Evolutionary conservation across 1,139 yeast genomes (phyloP), one percentile per base, ranked within the genome.

Genomic region (Debaryomyces robertsiae): DNA sequence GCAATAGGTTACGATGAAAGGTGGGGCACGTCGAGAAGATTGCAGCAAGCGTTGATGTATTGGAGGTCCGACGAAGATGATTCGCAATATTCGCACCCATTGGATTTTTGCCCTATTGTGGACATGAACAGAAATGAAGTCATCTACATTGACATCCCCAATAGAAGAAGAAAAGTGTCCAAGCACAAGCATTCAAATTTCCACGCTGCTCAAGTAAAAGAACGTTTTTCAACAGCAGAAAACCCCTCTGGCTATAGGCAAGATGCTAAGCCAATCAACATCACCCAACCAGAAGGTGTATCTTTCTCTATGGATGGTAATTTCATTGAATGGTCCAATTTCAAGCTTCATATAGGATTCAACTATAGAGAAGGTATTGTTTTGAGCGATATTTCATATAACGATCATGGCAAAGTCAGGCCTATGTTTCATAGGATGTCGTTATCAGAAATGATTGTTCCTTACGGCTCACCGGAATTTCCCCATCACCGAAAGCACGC

Each of bases 401-500:
- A 84, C 53, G 93, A 84, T 60, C 87, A 81, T 51, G 90, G 90
- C 36, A 75, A 75, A 30, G 81, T 73, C 37, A 74, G 90, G 62
- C 82, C 90, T 27, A 62, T 85, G 46, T 84, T 85, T 75, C 89
- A 85, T 69, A 75, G 94, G 65, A 74, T 85, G 54, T 85, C 94
- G 3, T 70, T 85, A 46, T 73, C 86, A 33, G 94, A 85, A 67
- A 84, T 85, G 93, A 82, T 85, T 64, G 94, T 85, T 45, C 94
- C 94, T 24, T 85, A 85, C 56, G 94, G 94, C 43, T 73, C 75
- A 46, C 94, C 94, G 42, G 84, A 80, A 49, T 82, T 77, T 65
- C 91, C 90, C 39, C 91, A 84, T 60, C 90, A 84, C 58, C 77
- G 94, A 69, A 85, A 85, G 62, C 94, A 85, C 54, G 94, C 94